A percentile compares a stretch with the other conserved stretches of the same genome.
phyloP scores from a whole-genome alignment of 2,329 filamentous ascomycete species.

The Aspergillus amoenus region DNA sequence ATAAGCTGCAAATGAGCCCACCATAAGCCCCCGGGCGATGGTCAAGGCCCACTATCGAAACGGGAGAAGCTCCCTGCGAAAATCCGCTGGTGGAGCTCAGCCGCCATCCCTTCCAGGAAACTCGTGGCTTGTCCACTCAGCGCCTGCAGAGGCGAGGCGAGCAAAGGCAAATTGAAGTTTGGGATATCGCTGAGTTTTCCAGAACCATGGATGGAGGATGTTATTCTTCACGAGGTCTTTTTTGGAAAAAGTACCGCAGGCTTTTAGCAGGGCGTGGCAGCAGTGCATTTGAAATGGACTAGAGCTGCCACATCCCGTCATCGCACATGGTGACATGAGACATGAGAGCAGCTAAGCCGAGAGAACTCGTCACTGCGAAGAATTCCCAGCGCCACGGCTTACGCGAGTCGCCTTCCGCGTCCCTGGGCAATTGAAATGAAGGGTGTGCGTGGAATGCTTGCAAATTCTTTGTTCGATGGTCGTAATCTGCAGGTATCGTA shows the following conservation, averaged over 20 bases:
- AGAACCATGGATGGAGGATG: background rate
- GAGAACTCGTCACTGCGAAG: no score
- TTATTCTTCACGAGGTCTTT: background rate
- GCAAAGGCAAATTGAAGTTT: background rate
- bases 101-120: slow-evolving; percentile 12
- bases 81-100: slow-evolving; percentile 32
- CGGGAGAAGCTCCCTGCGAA: slow-evolving; percentile 39
- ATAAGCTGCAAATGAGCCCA: slow-evolving; percentile 10
- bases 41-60: slow-evolving; percentile 38
- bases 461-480: slow-evolving; percentile 2
- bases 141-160: background rate
- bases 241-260: background rate
- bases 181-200: background rate
- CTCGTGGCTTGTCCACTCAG: background rate
- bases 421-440: slow-evolving; percentile 4
- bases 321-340: background rate
- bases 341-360: no score
- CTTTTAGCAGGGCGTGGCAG: slow-evolving; percentile 20
- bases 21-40: slow-evolving; percentile 11
- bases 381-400: no score
- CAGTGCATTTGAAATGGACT: slow-evolving; percentile 11
- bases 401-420: background rate
- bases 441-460: slow-evolving; percentile 10
- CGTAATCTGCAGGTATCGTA: no score
- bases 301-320: slow-evolving; percentile 12